Conservation (phyloP, 2,329 filamentous ascomycete species). For the Fusarium torreyae region DNA sequence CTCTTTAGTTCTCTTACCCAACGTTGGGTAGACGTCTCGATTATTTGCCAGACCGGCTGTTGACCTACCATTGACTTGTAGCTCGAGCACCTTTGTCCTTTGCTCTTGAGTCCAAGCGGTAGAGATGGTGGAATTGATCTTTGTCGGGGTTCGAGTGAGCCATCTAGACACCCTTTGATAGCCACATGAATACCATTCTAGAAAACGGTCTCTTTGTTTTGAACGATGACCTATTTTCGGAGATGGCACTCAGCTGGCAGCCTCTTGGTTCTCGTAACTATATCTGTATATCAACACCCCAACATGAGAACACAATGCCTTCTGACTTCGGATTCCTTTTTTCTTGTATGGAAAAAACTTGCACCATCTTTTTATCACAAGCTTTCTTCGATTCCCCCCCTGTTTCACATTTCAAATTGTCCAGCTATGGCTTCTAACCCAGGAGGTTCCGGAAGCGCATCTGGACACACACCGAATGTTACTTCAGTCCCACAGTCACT, state of each 20-base stretch:
- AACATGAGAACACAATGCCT: background rate
- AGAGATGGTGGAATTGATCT: background rate
- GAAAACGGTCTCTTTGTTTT: slow-evolving; percentile 1
- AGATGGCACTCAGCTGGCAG: background rate
- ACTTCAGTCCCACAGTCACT: background rate
- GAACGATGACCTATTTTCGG: background rate
- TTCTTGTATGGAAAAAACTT: background rate
- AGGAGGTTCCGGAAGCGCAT: too few species aligned
- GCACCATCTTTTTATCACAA: background rate
- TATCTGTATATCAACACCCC: background rate
- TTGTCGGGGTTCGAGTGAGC: background rate
- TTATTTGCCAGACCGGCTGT: too few species aligned
- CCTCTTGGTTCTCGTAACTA: background rate
- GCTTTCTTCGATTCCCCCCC: background rate
- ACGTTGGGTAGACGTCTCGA: too few species aligned
- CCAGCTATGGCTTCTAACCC: slow-evolving; percentile 16
- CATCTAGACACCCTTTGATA: background rate
- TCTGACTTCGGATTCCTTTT: background rate
- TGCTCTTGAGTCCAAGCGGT: background rate
- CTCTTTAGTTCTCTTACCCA: background rate
- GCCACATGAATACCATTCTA: background rate
- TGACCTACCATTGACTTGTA: background rate
- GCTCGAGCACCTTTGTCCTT: slow-evolving; percentile 22
- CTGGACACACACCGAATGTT: background rate
- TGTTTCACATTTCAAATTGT: background rate